phyloP scores from a whole-genome alignment of 176 grass and related monocot genomes.

The Miscanthus lutarioriparius region DNA sequence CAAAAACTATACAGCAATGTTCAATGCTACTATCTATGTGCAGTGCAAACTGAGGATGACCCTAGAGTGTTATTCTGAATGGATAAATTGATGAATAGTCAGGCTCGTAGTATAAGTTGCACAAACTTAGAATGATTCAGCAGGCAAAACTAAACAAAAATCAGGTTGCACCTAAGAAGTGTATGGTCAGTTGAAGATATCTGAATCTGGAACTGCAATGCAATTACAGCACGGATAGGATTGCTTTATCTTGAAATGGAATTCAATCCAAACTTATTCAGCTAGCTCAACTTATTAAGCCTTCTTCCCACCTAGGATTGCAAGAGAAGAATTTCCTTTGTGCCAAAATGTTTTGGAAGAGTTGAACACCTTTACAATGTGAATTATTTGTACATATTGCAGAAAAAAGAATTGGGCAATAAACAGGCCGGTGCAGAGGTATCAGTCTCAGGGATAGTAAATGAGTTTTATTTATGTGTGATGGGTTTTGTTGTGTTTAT shows the following conservation, averaged over 20 bases:
- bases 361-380: neutral
- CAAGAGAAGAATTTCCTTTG: neutral
- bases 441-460: neutral
- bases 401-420: neutral
- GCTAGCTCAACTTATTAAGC: neutral
- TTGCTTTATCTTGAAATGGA: neutral
- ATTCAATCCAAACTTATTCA: neutral
- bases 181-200: neutral
- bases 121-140: neutral
- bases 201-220: neutral
- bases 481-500: slow-evolving; percentile 2
- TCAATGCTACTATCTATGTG: neutral
- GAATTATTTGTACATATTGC: neutral
- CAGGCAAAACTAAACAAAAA: neutral
- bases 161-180: neutral
- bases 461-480: neutral
- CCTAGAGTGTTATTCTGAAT: neutral
- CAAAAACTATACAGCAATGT: neutral
- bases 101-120: neutral
- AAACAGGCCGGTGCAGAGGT: neutral
- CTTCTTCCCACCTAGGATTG: neutral
- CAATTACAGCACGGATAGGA: neutral
- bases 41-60: neutral
- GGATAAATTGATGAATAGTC: neutral
- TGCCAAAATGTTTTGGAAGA: neutral